Percentiles rank a stretch among this genome's conserved stretches.
Conservation (phyloP, 2,329 filamentous ascomycete genomes). For the Fusarium pininemorale region DNA sequence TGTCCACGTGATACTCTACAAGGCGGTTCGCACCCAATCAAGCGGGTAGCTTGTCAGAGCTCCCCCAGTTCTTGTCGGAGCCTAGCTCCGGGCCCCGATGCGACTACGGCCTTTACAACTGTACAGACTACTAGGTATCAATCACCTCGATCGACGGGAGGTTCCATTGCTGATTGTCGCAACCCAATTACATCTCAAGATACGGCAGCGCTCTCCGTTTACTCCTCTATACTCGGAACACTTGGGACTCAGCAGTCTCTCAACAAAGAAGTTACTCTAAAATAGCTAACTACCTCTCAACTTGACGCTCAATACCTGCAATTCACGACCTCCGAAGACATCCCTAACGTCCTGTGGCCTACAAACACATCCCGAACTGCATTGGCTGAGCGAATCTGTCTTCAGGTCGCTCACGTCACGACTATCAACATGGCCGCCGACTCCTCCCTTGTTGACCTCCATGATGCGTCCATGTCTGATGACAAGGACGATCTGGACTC, state of each 20-base stretch:
- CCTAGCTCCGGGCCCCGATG: slow-evolving; percentile 31
- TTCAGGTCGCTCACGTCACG: not conserved
- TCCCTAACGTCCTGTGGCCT: not conserved
- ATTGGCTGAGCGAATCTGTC: not conserved
- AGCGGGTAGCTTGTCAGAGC: not conserved
- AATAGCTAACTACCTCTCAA: not conserved
- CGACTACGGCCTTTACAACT: slow-evolving; percentile 22
- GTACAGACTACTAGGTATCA: slow-evolving; percentile 6
- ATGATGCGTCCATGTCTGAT: slow-evolving; percentile 56
- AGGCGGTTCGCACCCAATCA: slow-evolving; percentile 30
- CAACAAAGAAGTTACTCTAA: not conserved
- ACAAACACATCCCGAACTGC: not conserved
- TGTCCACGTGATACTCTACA: not conserved
- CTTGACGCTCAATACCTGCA: slow-evolving; percentile 8
- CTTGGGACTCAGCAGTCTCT: not conserved
- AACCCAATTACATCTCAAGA: not conserved
- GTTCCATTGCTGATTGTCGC: not conserved
- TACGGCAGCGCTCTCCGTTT: not conserved
- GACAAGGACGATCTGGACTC: slow-evolving; percentile 69
- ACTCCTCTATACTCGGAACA: not conserved
- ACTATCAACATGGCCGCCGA: slow-evolving; percentile 48
- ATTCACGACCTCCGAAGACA: not conserved
- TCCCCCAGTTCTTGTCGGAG: slow-evolving; percentile 30
- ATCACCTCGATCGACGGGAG: slow-evolving; percentile 8
- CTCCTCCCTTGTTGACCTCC: slow-evolving; percentile 62